Percentiles rank a stretch among this genome's conserved stretches.
Evolutionary conservation across 306 rosid genomes (phyloP).

Genomic region (Biancaea sappan): DNA sequence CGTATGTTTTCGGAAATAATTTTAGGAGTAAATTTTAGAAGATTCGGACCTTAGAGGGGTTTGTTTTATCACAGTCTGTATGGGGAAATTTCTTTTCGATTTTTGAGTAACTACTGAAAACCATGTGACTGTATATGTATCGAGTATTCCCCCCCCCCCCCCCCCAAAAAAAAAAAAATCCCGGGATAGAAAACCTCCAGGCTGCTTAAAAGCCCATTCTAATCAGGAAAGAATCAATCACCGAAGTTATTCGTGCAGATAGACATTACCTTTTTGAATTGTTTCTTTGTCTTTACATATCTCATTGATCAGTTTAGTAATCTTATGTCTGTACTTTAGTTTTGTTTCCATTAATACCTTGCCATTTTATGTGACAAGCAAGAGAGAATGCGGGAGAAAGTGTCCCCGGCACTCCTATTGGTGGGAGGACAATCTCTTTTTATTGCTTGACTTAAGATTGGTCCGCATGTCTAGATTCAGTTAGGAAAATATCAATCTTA

Average conservation of each 20-base stretch:
- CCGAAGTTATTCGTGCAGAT: neutral
- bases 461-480: slow-evolving; percentile 28
- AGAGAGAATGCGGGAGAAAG: slow-evolving; percentile 21
- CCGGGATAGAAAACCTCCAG: neutral
- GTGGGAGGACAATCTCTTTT: neutral
- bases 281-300: neutral
- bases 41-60: slow-evolving; percentile 11
- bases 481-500: neutral
- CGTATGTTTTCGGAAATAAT: neutral
- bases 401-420: neutral
- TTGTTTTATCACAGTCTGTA: neutral
- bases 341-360: neutral
- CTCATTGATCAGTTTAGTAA: slow-evolving; percentile 25
- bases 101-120: neutral
- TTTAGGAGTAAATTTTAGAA: neutral
- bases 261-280: neutral
- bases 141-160: too few species aligned
- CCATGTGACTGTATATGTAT: neutral
- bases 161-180: too few species aligned
- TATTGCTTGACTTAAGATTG: neutral
- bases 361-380: neutral
- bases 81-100: neutral
- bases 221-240: neutral
- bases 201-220: neutral
- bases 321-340: slow-evolving; percentile 26